phyloP scores from a whole-genome alignment of 257 asterid genomes.

The Vinca minor region DNA sequence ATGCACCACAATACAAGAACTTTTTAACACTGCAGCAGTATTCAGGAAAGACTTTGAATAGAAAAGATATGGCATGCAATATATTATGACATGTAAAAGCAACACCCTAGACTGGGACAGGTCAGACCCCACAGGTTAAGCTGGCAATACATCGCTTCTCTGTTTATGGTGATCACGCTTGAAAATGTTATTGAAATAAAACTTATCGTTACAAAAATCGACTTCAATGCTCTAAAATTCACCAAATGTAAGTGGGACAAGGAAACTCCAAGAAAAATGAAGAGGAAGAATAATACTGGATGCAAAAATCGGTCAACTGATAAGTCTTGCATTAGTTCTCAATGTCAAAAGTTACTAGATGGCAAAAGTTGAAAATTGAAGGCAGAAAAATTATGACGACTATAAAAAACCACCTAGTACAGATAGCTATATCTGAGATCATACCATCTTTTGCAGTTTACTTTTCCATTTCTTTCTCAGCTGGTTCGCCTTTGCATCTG shows the following conservation, averaged over 20 bases:
- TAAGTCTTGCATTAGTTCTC: not conserved
- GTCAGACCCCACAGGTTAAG: not conserved
- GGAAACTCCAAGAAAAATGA: not conserved
- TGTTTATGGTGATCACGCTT: not conserved
- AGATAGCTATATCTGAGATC: slow-evolving; percentile 2
- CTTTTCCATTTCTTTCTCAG: slow-evolving; percentile 48
- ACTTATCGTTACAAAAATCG: not conserved
- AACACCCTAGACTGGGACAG: not conserved
- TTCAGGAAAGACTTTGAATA: not conserved
- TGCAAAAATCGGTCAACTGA: not conserved
- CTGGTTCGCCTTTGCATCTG: slow-evolving; percentile 32
- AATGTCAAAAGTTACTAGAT: not conserved
- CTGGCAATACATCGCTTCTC: not conserved
- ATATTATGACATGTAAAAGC: not conserved
- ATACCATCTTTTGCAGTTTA: slow-evolving; percentile 60
- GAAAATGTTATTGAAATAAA: not conserved
- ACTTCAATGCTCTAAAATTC: not conserved
- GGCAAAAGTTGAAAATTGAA: not conserved
- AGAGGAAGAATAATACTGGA: not conserved
- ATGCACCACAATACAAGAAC: not conserved
- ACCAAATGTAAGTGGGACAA: not conserved
- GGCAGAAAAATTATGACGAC: slow-evolving; percentile 7
- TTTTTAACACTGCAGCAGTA: not conserved
- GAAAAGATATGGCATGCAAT: not conserved
- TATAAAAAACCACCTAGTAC: slow-evolving; percentile 1